phyloP scores from a whole-genome alignment of 176 grass and related monocot species.

The Cymbopogon citratus region DNA sequence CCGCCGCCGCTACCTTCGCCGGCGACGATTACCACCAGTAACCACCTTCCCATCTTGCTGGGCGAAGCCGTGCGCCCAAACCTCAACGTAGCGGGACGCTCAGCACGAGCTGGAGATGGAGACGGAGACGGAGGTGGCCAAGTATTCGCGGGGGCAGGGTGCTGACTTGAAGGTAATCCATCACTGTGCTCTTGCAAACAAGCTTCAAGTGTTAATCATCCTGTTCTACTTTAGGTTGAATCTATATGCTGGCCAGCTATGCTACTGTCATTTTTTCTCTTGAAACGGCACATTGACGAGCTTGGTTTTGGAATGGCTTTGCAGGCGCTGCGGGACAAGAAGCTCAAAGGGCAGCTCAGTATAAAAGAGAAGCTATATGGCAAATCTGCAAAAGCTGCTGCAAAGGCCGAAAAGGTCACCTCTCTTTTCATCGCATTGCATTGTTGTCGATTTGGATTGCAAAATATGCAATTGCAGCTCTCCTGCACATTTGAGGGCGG shows the following conservation, averaged over 20 bases:
- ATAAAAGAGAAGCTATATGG: constrained; percentile 71
- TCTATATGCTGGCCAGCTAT: background rate
- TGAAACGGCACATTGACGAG: background rate
- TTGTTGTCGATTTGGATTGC: background rate
- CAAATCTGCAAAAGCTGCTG: constrained; percentile 70
- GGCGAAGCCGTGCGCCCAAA: no score
- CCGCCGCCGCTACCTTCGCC: no score
- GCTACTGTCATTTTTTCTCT: background rate
- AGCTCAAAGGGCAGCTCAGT: constrained; percentile 64
- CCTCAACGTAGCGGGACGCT: no score
- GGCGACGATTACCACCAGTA: no score
- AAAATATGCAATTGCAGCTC: background rate
- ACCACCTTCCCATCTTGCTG: no score
- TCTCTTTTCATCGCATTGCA: background rate
- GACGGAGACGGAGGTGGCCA: constrained; percentile 14
- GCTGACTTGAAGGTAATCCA: constrained; percentile 53
- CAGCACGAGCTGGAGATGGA: no score
- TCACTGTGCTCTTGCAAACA: constrained; percentile 1
- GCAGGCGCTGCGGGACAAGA: constrained; percentile 69
- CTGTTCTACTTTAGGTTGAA: background rate
- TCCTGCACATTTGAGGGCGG: background rate
- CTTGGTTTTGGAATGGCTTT: constrained; percentile 18
- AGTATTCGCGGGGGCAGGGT: constrained; percentile 62
- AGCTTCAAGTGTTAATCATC: background rate
- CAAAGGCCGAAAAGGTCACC: constrained; percentile 60